Evolutionary conservation across 352 stramenopile species (phyloP).

Genomic region (Aphanomyces astaci): DNA sequence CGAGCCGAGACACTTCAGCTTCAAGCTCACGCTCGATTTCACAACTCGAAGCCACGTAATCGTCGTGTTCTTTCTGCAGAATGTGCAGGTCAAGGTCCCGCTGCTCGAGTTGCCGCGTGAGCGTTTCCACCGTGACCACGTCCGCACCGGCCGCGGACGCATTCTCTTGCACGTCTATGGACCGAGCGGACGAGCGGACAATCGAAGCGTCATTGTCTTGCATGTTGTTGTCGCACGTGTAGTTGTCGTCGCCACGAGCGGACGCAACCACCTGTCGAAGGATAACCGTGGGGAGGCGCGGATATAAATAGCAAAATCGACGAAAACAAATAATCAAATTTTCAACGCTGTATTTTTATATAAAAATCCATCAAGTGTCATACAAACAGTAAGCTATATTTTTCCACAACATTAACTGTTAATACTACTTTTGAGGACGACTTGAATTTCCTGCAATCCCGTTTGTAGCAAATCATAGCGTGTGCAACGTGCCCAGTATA

Average conservation of each 20-base stretch:
- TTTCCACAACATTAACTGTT: too few species aligned
- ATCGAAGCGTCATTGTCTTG: not conserved
- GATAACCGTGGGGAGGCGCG: not conserved
- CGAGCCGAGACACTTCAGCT: slow-evolving; percentile 45
- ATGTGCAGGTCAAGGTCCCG: slow-evolving; percentile 27
- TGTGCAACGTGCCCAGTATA: too few species aligned
- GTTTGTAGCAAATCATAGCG: too few species aligned
- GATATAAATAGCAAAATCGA: not conserved
- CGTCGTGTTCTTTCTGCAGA: slow-evolving; percentile 55
- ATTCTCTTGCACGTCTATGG: not conserved
- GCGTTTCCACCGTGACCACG: not conserved
- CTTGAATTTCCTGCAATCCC: too few species aligned
- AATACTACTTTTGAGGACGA: too few species aligned
- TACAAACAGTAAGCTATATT: too few species aligned
- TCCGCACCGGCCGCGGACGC: too few species aligned
- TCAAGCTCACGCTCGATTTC: slow-evolving; percentile 71
- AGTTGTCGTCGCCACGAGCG: not conserved
- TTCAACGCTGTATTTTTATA: too few species aligned
- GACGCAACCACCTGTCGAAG: too few species aligned
- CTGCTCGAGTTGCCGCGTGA: not conserved
- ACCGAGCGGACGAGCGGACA: not conserved
- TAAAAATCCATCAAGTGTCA: too few species aligned
- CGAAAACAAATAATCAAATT: not conserved
- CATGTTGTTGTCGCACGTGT: not conserved
- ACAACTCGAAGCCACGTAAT: slow-evolving; percentile 65